Evolutionary conservation across 345 rosid species (phyloP), one percentile per base, ranked within the genome.

Genomic region (Acer negundo): DNA sequence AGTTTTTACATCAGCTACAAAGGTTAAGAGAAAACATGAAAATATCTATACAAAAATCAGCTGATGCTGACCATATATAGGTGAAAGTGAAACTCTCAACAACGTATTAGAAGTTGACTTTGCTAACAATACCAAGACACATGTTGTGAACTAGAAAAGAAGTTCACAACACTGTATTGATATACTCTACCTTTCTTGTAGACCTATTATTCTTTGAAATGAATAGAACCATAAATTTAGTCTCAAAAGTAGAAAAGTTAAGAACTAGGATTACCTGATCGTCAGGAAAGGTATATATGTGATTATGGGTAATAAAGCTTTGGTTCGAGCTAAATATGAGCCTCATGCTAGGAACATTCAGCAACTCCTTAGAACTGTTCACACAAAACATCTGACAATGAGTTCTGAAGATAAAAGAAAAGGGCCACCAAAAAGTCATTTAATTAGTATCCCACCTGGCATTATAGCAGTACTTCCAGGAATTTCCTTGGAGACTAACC

Each of bases 381-480:
- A 75, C 9, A 61, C 1, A 62, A 82, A 69, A 55, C 31, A 31
- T 44, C 62, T 8, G 61, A 56, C 26, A 31, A 70, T 70, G 62
- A 83, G 73, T 22, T n/a, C 62, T 74, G 49, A 65, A 77, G 38
- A 35, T 70, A 69, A 2, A 46, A 20, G 20, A 51, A 53, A 76
- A 42, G 17, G 49, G 51, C 53, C 20, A 49, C 38, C 63, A 59
- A 74, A 26, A 40, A 74, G 26, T 59, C 51, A 38, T 53, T 10
- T 49, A 69, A 51, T 35, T 28, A 79, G 63, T 62, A 77, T 47
- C 73, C 66, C 72, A 82, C 87, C 85, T 85, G 80, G 81, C 64
- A 74, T 82, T 85, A 51, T 85, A 80, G 67, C 87, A 85, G 67
- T 75, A 82, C 68, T 85, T 70, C 82, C 82, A 85, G 22, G 77